Evolutionary conservation across 768 basidiomycete genomes (phyloP).

Genomic region (Hypholoma sublateritium): DNA sequence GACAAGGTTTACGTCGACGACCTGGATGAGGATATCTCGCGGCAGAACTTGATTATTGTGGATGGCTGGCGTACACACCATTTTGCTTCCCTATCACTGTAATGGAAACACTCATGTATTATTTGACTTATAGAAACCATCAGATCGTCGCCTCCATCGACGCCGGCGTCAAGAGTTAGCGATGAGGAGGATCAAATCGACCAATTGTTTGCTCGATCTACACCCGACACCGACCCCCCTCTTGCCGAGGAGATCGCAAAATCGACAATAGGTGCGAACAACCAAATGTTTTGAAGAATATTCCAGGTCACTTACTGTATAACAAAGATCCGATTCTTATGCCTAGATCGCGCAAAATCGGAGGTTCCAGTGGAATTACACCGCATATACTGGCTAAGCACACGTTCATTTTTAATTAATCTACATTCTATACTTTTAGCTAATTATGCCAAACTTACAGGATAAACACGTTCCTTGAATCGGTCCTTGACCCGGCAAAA

Average conservation of each 20-base stretch:
- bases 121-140: conserved; percentile 30
- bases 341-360: conserved; percentile 50
- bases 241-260: conserved; percentile 35
- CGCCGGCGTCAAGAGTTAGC: conserved; percentile 37
- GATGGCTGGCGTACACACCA: conserved; percentile 62
- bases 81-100: background rate
- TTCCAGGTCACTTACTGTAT: background rate
- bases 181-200: conserved; percentile 50
- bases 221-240: conserved; percentile 46
- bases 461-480: conserved; percentile 35
- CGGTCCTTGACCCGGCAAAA: conserved; percentile 17
- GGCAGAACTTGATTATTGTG: conserved; percentile 54
- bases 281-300: background rate
- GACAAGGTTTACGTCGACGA: conserved; percentile 24
- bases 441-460: conserved; percentile 21
- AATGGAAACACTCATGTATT: background rate
- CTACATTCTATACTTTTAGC: background rate
- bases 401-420: conserved; percentile 17
- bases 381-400: conserved; percentile 29
- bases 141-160: conserved; percentile 40
- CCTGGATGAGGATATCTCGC: conserved; percentile 43
- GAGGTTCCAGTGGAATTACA: conserved; percentile 29
- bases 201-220: conserved; percentile 49
- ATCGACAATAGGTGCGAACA: conserved; percentile 49
- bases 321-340: conserved; percentile 50